Conservation (phyloP, 2,329 filamentous ascomycete genomes). For the Alternaria rosae region DNA sequence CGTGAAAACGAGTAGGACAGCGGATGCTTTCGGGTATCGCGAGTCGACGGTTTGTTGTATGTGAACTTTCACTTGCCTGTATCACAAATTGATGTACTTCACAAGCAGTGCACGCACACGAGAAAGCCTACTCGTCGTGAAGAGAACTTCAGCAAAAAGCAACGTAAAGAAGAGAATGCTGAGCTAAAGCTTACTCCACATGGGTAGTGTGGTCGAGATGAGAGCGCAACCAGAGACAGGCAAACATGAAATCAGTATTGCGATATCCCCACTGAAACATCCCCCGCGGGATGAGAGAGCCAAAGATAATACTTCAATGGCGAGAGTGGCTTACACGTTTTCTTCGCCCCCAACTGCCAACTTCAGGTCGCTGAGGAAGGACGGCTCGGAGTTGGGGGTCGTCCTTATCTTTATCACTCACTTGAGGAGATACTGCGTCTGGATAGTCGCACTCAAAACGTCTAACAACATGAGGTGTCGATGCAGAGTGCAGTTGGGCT, state of each 20-base stretch:
- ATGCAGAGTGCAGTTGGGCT: constrained; percentile 39
- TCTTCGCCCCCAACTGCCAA: constrained; percentile 79
- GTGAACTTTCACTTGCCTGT: neutral
- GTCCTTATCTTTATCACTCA: constrained; percentile 83
- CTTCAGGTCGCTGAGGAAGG: constrained; percentile 83
- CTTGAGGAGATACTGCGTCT: constrained; percentile 79
- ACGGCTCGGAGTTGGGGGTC: constrained; percentile 83
- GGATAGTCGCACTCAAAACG: constrained; percentile 64
- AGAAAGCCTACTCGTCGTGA: neutral
- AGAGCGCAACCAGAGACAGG: too few relatives aligned
- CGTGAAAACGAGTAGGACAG: neutral
- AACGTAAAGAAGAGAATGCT: neutral
- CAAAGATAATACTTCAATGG: too few relatives aligned
- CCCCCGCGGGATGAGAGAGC: too few relatives aligned
- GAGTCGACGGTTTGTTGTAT: neutral
- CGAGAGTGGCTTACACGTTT: constrained; percentile 61
- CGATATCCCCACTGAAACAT: too few relatives aligned
- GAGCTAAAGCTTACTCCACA: too few relatives aligned
- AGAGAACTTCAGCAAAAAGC: neutral
- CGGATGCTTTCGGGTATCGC: neutral
- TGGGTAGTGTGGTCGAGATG: too few relatives aligned
- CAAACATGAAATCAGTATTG: too few relatives aligned
- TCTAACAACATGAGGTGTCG: constrained; percentile 37
- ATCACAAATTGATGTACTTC: neutral
- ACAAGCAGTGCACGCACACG: neutral